Evolutionary conservation across 257 asterid genomes (phyloP).

Genomic region (Asclepias syriaca): DNA sequence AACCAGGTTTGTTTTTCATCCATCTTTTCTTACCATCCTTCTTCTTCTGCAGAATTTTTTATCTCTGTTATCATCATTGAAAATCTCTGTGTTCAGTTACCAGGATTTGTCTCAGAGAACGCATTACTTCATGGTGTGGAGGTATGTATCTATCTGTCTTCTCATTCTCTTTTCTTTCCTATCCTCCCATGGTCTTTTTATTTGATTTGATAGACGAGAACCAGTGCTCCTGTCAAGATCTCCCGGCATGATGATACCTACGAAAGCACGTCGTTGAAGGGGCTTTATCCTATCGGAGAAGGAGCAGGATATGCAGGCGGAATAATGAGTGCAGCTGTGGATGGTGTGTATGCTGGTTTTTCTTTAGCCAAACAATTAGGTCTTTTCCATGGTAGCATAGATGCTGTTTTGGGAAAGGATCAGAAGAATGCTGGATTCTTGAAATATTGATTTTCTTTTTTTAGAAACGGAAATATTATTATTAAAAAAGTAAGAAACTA

Average conservation of each 20-base stretch:
- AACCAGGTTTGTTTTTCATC: constrained; percentile 60
- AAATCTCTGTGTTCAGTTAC: constrained; percentile 45
- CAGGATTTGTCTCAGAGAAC: constrained; percentile 61
- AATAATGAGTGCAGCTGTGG: constrained; percentile 91
- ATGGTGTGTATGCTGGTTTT: constrained; percentile 85
- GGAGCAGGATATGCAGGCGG: constrained; percentile 99
- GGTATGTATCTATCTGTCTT: constrained; percentile 32
- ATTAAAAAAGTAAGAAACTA: no score
- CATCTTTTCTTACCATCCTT: constrained; percentile 6
- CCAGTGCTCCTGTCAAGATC: constrained; percentile 88
- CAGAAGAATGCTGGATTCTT: constrained; percentile 46
- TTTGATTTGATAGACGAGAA: constrained; percentile 54
- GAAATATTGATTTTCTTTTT: constrained; percentile 21
- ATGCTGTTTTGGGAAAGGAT: constrained; percentile 48
- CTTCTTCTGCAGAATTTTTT: no score
- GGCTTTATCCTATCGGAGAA: constrained; percentile 92
- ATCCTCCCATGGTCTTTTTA: no score
- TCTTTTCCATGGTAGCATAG: constrained; percentile 44
- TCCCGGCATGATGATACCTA: constrained; percentile 55
- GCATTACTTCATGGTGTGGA: constrained; percentile 97
- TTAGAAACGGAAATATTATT: no score
- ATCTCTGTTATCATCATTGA: background rate
- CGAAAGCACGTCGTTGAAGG: constrained; percentile 73
- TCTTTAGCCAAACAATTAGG: constrained; percentile 71
- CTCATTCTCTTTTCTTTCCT: background rate